phyloP scores from a whole-genome alignment of 1,284 basidiomycete genomes.

The Polyporus tsugae region DNA sequence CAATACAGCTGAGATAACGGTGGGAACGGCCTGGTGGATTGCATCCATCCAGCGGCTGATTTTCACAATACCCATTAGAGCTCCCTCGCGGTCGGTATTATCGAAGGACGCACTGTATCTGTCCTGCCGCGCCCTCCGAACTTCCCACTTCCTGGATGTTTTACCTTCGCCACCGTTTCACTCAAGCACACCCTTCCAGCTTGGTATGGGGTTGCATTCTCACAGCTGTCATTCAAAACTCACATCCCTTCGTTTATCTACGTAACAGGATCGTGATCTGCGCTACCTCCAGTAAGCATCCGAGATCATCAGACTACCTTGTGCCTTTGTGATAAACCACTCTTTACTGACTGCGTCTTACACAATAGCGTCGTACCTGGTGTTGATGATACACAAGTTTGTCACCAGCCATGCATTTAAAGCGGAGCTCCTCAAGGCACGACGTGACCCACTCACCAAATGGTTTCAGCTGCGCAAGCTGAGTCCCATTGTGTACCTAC shows the following conservation, averaged over 20 bases:
- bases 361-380: neutral
- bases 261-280: constrained; percentile 5
- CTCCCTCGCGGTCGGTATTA: neutral
- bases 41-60: neutral
- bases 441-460: neutral
- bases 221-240: neutral
- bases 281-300: neutral
- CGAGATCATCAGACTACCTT: neutral
- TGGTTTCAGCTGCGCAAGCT: constrained; percentile 6
- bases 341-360: neutral
- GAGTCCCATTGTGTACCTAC: neutral
- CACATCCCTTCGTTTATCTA: neutral
- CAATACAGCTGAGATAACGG: neutral
- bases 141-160: constrained; percentile 5
- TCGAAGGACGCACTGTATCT: constrained; percentile 1
- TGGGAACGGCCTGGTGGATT: neutral
- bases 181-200: constrained; percentile 8
- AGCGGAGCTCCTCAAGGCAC: neutral
- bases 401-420: constrained; percentile 6
- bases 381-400: constrained; percentile 5
- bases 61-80: neutral
- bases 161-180: neutral
- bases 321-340: neutral
- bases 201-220: neutral
- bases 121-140: neutral